These are phyloP conservation scores for Fragaria vesca DNA, from an alignment of 306 rosid species.

Conservation along the genomic window DNA sequence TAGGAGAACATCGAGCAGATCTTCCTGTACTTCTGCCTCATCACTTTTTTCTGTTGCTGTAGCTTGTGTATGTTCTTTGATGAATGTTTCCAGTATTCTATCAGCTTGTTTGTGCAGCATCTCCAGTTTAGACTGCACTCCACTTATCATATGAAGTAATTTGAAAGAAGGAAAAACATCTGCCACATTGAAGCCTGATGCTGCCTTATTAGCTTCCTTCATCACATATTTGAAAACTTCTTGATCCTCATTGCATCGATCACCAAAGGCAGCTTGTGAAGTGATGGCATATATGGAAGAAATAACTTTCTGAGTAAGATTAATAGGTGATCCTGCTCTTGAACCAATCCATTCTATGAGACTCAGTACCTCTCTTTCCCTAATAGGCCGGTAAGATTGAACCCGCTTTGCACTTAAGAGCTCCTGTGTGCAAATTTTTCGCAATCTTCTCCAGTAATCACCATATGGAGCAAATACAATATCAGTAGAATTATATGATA, in stretches of 20 bases:
- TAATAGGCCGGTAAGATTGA: slow-evolving; percentile 31
- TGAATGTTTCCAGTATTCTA: slow-evolving; percentile 11
- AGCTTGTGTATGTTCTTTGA: slow-evolving; percentile 1
- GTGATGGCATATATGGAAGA: slow-evolving; percentile 15
- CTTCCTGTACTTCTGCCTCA: neutral
- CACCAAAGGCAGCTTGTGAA: slow-evolving; percentile 41
- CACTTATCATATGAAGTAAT: slow-evolving; percentile 24
- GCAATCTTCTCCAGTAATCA: slow-evolving; percentile 11
- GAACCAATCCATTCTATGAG: slow-evolving; percentile 27
- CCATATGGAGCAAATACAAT: neutral
- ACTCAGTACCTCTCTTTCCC: slow-evolving; percentile 41
- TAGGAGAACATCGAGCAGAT: slow-evolving; percentile 21
- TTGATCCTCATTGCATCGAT: slow-evolving; percentile 21
- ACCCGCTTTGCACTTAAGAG: slow-evolving; percentile 45
- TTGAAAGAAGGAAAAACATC: slow-evolving; percentile 42
- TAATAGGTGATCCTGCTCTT: slow-evolving; percentile 20
- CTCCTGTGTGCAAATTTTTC: slow-evolving; percentile 29
- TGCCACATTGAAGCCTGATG: slow-evolving; percentile 29
- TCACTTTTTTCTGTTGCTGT: neutral
- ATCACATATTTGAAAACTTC: slow-evolving; percentile 13
- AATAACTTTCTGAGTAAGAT: slow-evolving; percentile 20
- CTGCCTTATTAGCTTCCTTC: neutral
- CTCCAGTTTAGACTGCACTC: slow-evolving; percentile 30
- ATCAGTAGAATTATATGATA: neutral
- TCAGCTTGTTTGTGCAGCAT: slow-evolving; percentile 16